Conservation (phyloP, 257 asterid genomes). For the Agastache rugosa region DNA sequence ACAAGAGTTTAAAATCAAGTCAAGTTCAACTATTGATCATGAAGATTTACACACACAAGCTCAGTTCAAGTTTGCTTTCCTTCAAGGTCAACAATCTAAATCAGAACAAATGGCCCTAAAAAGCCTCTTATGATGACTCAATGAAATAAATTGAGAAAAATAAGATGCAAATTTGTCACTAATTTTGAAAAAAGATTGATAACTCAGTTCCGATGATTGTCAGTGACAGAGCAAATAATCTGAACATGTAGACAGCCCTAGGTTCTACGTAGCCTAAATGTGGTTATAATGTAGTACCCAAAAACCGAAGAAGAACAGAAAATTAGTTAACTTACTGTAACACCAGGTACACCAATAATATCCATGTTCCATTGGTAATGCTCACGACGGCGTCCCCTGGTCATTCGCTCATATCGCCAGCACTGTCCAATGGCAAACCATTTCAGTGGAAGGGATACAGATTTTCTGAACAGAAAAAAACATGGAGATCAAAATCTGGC, state of each 20-base stretch:
- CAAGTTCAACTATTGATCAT: too few species aligned
- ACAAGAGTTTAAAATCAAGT: too few species aligned
- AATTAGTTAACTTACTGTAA: constrained; percentile 59
- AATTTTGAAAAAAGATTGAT: not conserved
- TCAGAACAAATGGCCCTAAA: not conserved
- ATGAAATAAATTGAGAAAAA: not conserved
- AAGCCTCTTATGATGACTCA: not conserved
- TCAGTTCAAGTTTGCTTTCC: not conserved
- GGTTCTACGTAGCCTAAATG: not conserved
- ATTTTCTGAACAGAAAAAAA: constrained; percentile 90
- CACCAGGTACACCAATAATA: constrained; percentile 87
- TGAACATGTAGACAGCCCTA: constrained; percentile 8
- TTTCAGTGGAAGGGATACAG: constrained; percentile 85
- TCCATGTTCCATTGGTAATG: constrained; percentile 99
- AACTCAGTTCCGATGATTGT: not conserved
- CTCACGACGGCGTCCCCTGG: constrained; percentile 97
- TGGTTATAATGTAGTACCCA: not conserved
- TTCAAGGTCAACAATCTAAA: constrained; percentile 19
- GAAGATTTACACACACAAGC: not conserved
- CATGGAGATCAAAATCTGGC: constrained; percentile 63
- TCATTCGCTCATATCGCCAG: constrained; percentile 99
- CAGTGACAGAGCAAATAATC: not conserved
- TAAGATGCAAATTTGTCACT: not conserved
- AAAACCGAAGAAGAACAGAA: constrained; percentile 5
- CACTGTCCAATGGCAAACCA: constrained; percentile 99